Conservation (phyloP, 225 moss, liverwort and hornwort genomes). For the Neckera pumila region DNA sequence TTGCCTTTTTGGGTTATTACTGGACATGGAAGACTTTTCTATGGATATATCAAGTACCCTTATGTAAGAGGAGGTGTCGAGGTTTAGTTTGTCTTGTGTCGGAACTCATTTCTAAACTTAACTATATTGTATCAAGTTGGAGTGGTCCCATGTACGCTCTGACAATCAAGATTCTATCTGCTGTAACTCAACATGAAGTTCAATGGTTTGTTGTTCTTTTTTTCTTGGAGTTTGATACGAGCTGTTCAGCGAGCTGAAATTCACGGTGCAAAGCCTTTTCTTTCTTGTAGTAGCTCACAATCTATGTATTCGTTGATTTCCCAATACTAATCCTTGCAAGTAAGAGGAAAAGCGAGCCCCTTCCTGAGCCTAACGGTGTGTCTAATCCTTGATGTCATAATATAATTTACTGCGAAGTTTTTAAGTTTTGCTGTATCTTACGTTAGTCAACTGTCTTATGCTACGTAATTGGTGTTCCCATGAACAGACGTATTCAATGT, state of each 20-base stretch:
- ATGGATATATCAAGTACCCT: background rate
- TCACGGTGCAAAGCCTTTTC: background rate
- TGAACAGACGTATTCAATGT: slow-evolving; percentile 28
- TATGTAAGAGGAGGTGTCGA: background rate
- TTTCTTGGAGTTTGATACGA: background rate
- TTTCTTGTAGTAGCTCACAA: background rate
- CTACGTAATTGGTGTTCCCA: background rate
- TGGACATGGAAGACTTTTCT: background rate
- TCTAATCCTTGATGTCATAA: background rate
- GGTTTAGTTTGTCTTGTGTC: background rate
- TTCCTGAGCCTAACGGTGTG: background rate
- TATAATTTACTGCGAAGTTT: background rate
- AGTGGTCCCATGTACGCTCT: background rate
- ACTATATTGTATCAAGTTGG: background rate
- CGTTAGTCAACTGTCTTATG: background rate
- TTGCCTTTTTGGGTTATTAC: background rate
- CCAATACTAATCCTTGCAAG: background rate
- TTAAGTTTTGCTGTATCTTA: background rate
- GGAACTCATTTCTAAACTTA: background rate
- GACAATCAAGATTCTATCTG: background rate
- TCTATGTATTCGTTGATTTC: background rate
- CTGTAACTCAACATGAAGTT: background rate
- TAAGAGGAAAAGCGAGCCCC: background rate
- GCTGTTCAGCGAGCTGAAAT: background rate
- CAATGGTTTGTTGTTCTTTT: background rate